These are phyloP conservation scores for Strobilomyces confusus DNA, from an alignment of 768 basidiomycete genomes.

Conservation along the genomic window DNA sequence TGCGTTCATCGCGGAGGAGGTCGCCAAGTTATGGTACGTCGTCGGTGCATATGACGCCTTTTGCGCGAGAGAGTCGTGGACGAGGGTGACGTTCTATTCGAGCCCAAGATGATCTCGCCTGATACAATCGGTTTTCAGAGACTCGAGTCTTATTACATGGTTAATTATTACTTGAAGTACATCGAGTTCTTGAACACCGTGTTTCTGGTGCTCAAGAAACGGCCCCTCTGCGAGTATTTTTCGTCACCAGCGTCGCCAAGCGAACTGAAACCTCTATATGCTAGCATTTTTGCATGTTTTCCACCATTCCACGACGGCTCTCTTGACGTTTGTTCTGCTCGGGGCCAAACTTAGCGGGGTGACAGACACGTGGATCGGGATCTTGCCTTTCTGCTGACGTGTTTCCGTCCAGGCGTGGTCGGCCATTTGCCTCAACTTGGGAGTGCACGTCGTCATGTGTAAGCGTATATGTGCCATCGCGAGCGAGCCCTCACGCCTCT, in stretches of 20 bases:
- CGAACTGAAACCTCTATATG: neutral
- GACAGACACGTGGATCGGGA: neutral
- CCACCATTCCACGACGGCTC: conserved; percentile 93
- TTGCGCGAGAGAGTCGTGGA: conserved; percentile 75
- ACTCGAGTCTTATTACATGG: conserved; percentile 92
- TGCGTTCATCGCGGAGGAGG: conserved; percentile 80
- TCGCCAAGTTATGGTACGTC: conserved; percentile 66
- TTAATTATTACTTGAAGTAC: conserved; percentile 98
- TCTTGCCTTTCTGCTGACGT: neutral
- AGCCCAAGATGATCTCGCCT: neutral
- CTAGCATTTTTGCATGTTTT: conserved; percentile 95
- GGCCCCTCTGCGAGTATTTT: conserved; percentile 71
- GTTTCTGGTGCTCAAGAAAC: conserved; percentile 96
- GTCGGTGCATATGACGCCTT: conserved; percentile 71
- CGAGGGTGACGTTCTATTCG: conserved; percentile 53
- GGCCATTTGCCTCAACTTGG: conserved; percentile 80
- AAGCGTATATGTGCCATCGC: conserved; percentile 30
- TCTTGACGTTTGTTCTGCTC: conserved; percentile 88
- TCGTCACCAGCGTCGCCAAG: neutral
- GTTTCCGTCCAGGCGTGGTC: conserved; percentile 71
- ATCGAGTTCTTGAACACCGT: conserved; percentile 92
- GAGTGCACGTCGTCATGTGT: conserved; percentile 97
- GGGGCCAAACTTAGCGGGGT: conserved; percentile 88
- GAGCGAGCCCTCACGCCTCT: neutral
- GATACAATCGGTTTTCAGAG: conserved; percentile 41